A percentile compares a stretch with the other conserved stretches of the same genome.
Conservation (phyloP, 1,139 yeast species). For the Saccharomyces hybrid region DNA sequence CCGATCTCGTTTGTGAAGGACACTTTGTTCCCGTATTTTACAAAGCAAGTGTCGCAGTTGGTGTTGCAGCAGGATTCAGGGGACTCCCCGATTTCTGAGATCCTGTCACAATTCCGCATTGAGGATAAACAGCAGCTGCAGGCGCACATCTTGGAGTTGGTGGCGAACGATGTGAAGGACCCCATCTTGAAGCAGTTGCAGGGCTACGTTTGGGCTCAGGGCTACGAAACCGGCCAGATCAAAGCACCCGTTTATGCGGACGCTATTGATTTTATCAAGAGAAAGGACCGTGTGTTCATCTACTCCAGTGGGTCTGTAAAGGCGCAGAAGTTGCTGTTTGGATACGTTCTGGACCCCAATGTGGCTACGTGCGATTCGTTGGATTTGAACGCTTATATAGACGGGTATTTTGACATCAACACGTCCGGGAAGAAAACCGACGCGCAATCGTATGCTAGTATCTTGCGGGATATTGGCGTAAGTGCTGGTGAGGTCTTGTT, state of each 20-base stretch:
- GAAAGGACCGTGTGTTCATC: conserved; percentile 44
- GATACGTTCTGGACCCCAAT: conserved; percentile 41
- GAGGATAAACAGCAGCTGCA: conserved; percentile 7
- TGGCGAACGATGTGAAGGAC: conserved; percentile 64
- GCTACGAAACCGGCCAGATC: conserved; percentile 67
- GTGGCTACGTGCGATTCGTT: conserved; percentile 11
- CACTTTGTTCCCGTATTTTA: conserved; percentile 45
- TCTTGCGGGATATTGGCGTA: conserved; percentile 41
- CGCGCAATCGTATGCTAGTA: conserved; percentile 48
- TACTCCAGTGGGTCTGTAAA: conserved; percentile 89
- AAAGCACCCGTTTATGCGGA: conserved; percentile 72
- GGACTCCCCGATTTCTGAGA: conserved; percentile 1
- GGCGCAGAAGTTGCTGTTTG: conserved; percentile 75
- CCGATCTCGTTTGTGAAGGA: conserved; percentile 84
- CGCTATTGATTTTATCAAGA: conserved; percentile 51
- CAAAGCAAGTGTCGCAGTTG: conserved; percentile 25
- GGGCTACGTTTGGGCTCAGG: conserved; percentile 75
- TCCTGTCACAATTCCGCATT: conserved; percentile 5
- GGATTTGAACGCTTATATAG: conserved; percentile 47
- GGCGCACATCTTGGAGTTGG: conserved; percentile 48
- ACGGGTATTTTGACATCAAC: conserved; percentile 76
- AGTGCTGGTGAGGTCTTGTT: conserved; percentile 41
- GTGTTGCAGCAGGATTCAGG: conserved; percentile 4
- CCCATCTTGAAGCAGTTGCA: conserved; percentile 70
- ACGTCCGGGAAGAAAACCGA: conserved; percentile 73